A percentile compares a stretch with the other conserved stretches of the same genome.
Evolutionary conservation across 2,329 filamentous ascomycete species (phyloP).

Genomic region (Apiospora aurea): DNA sequence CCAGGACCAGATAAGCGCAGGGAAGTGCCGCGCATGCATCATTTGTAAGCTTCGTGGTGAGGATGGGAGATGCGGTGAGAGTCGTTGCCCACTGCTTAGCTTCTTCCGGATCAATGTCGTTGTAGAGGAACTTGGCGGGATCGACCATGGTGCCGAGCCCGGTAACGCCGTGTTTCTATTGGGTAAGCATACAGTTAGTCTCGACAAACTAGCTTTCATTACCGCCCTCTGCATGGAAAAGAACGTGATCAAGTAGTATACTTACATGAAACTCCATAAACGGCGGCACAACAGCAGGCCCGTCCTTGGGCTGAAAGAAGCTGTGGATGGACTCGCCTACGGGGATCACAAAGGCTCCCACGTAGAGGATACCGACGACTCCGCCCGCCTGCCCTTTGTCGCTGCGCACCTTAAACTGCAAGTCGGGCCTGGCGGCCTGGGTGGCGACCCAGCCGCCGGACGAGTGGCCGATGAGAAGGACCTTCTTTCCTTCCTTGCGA

Average conservation of each 20-base stretch:
- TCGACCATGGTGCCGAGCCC: background rate
- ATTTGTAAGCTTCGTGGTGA: constrained; percentile 40
- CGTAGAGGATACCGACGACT: constrained; percentile 40
- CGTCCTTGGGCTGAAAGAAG: constrained; percentile 42
- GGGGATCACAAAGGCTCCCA: constrained; percentile 40
- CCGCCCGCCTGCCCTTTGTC: constrained; percentile 32
- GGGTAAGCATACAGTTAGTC: background rate
- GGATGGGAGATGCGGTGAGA: constrained; percentile 38
- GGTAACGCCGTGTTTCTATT: background rate
- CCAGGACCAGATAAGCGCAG: constrained; percentile 43
- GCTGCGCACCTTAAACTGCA: constrained; percentile 36
- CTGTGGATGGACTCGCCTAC: constrained; percentile 40
- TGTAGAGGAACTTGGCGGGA: background rate
- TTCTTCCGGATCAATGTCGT: constrained; percentile 34
- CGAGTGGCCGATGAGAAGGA: constrained; percentile 43
- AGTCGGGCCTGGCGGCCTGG: constrained; percentile 38
- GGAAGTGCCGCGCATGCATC: constrained; percentile 41
- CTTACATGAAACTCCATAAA: constrained; percentile 41
- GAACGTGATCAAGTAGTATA: constrained; percentile 26
- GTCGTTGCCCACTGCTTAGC: constrained; percentile 36
- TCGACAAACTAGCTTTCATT: background rate
- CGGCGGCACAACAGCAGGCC: constrained; percentile 32
- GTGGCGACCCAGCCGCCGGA: constrained; percentile 42
- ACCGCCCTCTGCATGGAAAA: constrained; percentile 30
- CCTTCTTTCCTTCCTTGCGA: constrained; percentile 35